Conservation (phyloP, 306 rosid genomes). For the Canavalia gladiata region DNA sequence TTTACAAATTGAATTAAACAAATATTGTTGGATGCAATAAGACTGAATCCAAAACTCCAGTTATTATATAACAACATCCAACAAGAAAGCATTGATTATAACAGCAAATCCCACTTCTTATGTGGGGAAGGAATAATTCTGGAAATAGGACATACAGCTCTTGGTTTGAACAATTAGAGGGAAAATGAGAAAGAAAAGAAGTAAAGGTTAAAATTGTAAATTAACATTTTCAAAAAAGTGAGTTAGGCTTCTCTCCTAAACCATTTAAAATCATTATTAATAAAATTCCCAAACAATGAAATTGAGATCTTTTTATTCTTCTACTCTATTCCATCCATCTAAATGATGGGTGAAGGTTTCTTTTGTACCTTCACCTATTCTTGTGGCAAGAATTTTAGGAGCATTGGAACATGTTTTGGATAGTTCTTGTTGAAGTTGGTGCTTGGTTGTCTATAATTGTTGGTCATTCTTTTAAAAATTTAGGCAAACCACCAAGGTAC, state of each 20-base stretch:
- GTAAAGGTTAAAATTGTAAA: too few species aligned
- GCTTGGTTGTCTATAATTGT: conserved; percentile 7
- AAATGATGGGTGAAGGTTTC: background rate
- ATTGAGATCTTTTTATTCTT: background rate
- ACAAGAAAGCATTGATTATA: too few species aligned
- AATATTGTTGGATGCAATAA: too few species aligned
- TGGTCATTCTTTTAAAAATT: conserved; percentile 30
- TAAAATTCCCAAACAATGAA: background rate
- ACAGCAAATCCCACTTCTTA: too few species aligned
- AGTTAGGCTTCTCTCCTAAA: background rate
- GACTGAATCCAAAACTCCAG: too few species aligned
- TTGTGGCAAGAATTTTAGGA: conserved; percentile 14
- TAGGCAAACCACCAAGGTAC: conserved; percentile 95
- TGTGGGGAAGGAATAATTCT: too few species aligned
- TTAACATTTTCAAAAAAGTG: too few species aligned
- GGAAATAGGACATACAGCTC: too few species aligned
- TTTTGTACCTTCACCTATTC: conserved; percentile 10
- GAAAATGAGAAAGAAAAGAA: too few species aligned
- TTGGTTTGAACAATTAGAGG: too few species aligned
- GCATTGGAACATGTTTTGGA: conserved; percentile 19
- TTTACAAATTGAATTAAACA: too few species aligned
- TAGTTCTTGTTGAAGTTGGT: conserved; percentile 23
- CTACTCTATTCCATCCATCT: background rate
- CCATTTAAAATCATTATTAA: background rate
- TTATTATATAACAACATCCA: too few species aligned